phyloP scores from a whole-genome alignment of 2,329 filamentous ascomycete species.

The Delphinella strobiligena region DNA sequence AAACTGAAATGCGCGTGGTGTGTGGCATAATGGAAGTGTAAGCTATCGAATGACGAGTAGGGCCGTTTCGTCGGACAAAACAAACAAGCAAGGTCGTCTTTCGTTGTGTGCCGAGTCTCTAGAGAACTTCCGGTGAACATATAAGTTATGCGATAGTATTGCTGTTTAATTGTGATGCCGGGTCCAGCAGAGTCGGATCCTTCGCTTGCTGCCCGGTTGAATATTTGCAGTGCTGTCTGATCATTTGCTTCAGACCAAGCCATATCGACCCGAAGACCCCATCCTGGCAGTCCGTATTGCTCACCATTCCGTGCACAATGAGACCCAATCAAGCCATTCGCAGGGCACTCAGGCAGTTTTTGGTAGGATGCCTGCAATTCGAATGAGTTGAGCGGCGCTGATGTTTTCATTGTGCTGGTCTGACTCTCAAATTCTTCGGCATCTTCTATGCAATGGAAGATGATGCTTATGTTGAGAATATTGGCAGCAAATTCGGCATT shows the following conservation, averaged over 20 bases:
- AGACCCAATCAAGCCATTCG: background rate
- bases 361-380: background rate
- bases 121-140: slow-evolving; percentile 6
- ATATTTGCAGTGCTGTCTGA: background rate
- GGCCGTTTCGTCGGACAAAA: slow-evolving; percentile 13
- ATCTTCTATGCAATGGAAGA: background rate
- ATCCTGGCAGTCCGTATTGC: background rate
- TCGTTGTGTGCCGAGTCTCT: slow-evolving; percentile 4
- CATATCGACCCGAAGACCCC: background rate
- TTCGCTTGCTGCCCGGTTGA: background rate
- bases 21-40: slow-evolving; percentile 23
- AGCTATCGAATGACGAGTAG: slow-evolving; percentile 15
- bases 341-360: background rate
- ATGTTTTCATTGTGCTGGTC: background rate
- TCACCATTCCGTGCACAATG: background rate
- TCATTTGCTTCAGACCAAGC: background rate
- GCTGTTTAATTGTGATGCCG: background rate
- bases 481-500: background rate
- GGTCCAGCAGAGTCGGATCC: background rate
- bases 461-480: background rate
- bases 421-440: background rate
- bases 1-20: slow-evolving; percentile 25
- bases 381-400: background rate
- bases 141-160: slow-evolving; percentile 7
- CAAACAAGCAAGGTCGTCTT: slow-evolving; percentile 14